Evolutionary conservation across 2,329 filamentous ascomycete genomes (phyloP).

Genomic region (Pseudovirgaria hyperparasitica): DNA sequence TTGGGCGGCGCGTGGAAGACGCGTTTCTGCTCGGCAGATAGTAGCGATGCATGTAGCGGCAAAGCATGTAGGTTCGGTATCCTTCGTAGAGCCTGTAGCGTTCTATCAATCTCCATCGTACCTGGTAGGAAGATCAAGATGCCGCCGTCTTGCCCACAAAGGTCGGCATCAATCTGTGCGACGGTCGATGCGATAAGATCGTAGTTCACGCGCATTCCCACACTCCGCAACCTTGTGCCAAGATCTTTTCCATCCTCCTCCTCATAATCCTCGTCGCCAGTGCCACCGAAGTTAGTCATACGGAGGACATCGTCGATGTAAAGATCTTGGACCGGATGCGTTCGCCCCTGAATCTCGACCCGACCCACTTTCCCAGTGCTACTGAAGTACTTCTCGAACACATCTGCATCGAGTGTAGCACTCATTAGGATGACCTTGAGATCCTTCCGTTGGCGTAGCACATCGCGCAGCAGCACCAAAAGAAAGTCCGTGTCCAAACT

Average conservation of each 20-base stretch:
- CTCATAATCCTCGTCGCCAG: conserved; percentile 35
- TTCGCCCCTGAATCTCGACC: conserved; percentile 79
- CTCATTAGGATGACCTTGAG: conserved; percentile 93
- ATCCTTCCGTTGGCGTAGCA: conserved; percentile 60
- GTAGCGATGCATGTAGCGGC: conserved; percentile 81
- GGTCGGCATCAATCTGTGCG: conserved; percentile 64
- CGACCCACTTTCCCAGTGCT: conserved; percentile 57
- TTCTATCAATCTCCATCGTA: conserved; percentile 78
- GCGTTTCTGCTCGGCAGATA: conserved; percentile 73
- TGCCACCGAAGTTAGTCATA: conserved; percentile 55
- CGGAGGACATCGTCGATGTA: conserved; percentile 81
- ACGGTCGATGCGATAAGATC: conserved; percentile 71
- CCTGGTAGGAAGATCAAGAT: conserved; percentile 95
- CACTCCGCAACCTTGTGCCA: conserved; percentile 27
- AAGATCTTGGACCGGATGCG: conserved; percentile 78
- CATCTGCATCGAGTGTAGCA: conserved; percentile 78
- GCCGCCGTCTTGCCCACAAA: conserved; percentile 63
- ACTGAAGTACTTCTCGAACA: conserved; percentile 76
- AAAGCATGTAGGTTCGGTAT: conserved; percentile 61
- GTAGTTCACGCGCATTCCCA: conserved; percentile 79
- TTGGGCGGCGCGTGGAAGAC: conserved; percentile 68
- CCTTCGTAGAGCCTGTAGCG: conserved; percentile 50
- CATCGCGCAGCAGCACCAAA: conserved; percentile 73
- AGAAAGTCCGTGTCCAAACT: conserved; percentile 93
- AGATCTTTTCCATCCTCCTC: conserved; percentile 35